Percentiles rank a stretch among this genome's conserved stretches.
phyloP scores from a whole-genome alignment of 2,329 filamentous ascomycete genomes.

The Akanthomyces muscarius region DNA sequence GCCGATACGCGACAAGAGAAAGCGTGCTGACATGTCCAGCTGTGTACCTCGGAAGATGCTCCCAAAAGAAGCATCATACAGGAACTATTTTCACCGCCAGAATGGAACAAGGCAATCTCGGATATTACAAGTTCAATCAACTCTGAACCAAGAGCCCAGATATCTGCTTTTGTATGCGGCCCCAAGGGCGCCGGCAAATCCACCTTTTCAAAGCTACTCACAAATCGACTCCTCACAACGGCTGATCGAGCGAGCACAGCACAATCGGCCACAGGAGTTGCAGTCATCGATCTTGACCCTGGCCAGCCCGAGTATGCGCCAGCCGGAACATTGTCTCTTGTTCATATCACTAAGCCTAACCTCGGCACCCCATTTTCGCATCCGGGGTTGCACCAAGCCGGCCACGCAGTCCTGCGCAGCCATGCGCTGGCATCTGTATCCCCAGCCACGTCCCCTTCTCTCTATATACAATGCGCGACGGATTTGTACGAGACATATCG shows the following conservation, averaged over 20 bases:
- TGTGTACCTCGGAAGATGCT: conserved; percentile 50
- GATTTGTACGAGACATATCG: conserved; percentile 60
- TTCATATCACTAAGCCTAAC: conserved; percentile 57
- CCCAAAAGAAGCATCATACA: conserved; percentile 49
- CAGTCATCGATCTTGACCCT: conserved; percentile 71
- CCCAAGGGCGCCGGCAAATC: conserved; percentile 73
- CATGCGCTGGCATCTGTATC: conserved; percentile 64
- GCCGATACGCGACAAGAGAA: neutral
- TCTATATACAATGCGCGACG: conserved; percentile 61
- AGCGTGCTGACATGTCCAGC: conserved; percentile 36
- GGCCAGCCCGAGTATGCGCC: conserved; percentile 72
- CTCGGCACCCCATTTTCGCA: conserved; percentile 66
- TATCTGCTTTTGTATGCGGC: conserved; percentile 59
- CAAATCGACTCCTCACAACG: conserved; percentile 61
- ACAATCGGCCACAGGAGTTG: conserved; percentile 34
- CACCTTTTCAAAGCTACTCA: conserved; percentile 63
- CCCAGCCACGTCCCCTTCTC: conserved; percentile 60
- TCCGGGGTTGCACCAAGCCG: conserved; percentile 33
- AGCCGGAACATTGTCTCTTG: conserved; percentile 65
- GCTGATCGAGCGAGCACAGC: conserved; percentile 26
- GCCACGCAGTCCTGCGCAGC: conserved; percentile 47
- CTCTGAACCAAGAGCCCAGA: conserved; percentile 32
- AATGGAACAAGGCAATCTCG: conserved; percentile 59
- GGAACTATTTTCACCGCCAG: conserved; percentile 52
- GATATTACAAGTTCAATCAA: conserved; percentile 33